Evolutionary conservation across 169 alveolate species (phyloP).

Genomic region (Theileria parva): DNA sequence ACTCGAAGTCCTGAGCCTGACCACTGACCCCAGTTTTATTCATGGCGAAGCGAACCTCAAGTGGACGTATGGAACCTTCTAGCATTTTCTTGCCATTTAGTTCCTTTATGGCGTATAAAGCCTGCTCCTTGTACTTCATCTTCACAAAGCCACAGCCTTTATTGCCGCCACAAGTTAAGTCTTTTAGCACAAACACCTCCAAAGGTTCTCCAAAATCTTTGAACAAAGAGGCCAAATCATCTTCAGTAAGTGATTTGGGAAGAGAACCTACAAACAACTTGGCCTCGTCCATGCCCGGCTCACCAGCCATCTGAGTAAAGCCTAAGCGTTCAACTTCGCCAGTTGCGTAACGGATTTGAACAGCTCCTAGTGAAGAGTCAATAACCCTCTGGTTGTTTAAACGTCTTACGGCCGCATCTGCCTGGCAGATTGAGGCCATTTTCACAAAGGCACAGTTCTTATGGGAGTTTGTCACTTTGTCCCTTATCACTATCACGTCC

Average conservation of each 20-base stretch:
- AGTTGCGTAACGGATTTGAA: conserved; percentile 86
- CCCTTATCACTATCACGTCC: conserved; percentile 83
- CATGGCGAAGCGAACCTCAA: conserved; percentile 88
- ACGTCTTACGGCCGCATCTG: conserved; percentile 87
- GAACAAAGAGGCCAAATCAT: conserved; percentile 78
- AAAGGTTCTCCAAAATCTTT: conserved; percentile 82
- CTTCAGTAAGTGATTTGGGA: conserved; percentile 83
- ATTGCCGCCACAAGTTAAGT: conserved; percentile 78
- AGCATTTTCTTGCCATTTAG: conserved; percentile 80
- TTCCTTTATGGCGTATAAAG: conserved; percentile 80
- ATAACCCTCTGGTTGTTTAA: conserved; percentile 76
- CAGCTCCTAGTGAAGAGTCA: conserved; percentile 82
- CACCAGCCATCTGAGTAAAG: conserved; percentile 76
- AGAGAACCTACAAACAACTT: conserved; percentile 87
- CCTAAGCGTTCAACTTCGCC: conserved; percentile 87
- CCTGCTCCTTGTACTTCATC: conserved; percentile 87
- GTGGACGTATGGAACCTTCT: conserved; percentile 82
- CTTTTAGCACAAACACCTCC: conserved; percentile 85
- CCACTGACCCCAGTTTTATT: conserved; percentile 57
- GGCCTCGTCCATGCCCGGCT: conserved; percentile 85
- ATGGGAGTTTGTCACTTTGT: conserved; percentile 83
- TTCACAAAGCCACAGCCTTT: conserved; percentile 89
- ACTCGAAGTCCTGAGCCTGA: conserved; percentile 23
- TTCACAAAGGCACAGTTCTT: conserved; percentile 80
- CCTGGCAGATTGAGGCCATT: conserved; percentile 87